Evolutionary conservation across 495 filamentous ascomycete genomes (phyloP).

Genomic region (Staphylotrichum longicolle): DNA sequence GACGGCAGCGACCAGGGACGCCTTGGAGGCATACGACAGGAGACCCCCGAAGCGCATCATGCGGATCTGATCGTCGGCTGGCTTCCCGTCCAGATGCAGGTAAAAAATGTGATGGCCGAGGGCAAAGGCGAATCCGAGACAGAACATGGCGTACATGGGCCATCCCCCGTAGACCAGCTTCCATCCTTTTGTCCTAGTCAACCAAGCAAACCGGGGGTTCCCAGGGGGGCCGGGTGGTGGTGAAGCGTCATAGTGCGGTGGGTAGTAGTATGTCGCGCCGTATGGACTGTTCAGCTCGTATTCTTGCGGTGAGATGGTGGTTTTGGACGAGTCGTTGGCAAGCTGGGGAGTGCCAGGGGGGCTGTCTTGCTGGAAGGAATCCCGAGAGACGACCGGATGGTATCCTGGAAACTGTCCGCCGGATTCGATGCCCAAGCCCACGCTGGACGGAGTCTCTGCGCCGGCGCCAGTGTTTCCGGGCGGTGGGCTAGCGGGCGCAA

Average conservation of each 20-base stretch:
- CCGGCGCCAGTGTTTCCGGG: background rate
- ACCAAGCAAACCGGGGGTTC: background rate
- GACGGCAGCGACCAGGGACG: slow-evolving; percentile 27
- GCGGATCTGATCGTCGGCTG: slow-evolving; percentile 31
- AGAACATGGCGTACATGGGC: slow-evolving; percentile 30
- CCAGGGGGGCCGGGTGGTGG: background rate
- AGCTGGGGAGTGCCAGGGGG: background rate
- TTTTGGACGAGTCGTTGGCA: slow-evolving; percentile 7
- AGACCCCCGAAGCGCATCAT: slow-evolving; percentile 32
- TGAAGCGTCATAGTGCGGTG: background rate
- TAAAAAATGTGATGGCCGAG: slow-evolving; percentile 31
- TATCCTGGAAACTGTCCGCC: background rate
- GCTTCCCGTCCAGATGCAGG: slow-evolving; percentile 21
- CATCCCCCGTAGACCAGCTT: slow-evolving; percentile 22
- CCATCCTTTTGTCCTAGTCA: slow-evolving; percentile 14
- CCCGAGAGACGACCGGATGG: slow-evolving; percentile 2
- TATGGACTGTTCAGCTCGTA: background rate
- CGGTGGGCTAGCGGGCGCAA: slow-evolving; percentile 6
- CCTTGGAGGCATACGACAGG: slow-evolving; percentile 31
- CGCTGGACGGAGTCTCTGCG: slow-evolving; percentile 5
- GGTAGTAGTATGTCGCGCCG: slow-evolving; percentile 1
- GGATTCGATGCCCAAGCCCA: slow-evolving; percentile 14
- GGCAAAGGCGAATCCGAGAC: slow-evolving; percentile 26
- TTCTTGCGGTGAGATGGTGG: background rate
- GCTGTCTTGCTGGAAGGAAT: slow-evolving; percentile 16